phyloP scores from a whole-genome alignment of 2,329 filamentous ascomycete genomes.

The Fusarium acutatum region DNA sequence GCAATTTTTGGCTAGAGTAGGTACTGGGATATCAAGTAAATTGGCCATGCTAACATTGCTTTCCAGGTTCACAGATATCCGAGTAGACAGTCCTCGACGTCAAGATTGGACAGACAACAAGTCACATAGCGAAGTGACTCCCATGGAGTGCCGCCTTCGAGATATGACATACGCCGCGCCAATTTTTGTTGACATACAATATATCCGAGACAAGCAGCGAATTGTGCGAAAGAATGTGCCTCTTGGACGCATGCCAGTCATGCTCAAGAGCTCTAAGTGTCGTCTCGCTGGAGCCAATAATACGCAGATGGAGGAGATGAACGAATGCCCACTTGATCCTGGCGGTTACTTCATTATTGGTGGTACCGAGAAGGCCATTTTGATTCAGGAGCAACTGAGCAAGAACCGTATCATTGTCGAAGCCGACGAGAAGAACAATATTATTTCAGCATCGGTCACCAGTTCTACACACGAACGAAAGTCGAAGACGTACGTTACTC shows the following conservation, averaged over 20 bases:
- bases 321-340: constrained; percentile 94
- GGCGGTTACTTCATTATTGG: constrained; percentile 98
- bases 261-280: constrained; percentile 96
- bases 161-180: constrained; percentile 99
- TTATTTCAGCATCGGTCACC: constrained; percentile 95
- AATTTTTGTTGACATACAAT: constrained; percentile 91
- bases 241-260: constrained; percentile 92
- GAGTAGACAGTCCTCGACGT: constrained; percentile 82
- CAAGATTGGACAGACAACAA: constrained; percentile 77
- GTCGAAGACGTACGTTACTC: constrained; percentile 93
- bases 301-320: constrained; percentile 87
- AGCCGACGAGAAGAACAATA: constrained; percentile 87
- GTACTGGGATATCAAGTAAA: neutral
- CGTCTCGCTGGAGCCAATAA: constrained; percentile 85
- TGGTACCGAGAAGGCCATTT: constrained; percentile 97
- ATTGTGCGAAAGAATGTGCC: constrained; percentile 79
- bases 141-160: constrained; percentile 94
- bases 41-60: constrained; percentile 22
- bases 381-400: constrained; percentile 98
- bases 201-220: constrained; percentile 80
- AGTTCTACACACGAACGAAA: constrained; percentile 98
- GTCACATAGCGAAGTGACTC: constrained; percentile 79
- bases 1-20: constrained; percentile 86
- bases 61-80: constrained; percentile 80
- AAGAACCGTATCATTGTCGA: constrained; percentile 99